Conservation (phyloP, 2,329 filamentous ascomycete species). For the Alternaria conjuncta region DNA sequence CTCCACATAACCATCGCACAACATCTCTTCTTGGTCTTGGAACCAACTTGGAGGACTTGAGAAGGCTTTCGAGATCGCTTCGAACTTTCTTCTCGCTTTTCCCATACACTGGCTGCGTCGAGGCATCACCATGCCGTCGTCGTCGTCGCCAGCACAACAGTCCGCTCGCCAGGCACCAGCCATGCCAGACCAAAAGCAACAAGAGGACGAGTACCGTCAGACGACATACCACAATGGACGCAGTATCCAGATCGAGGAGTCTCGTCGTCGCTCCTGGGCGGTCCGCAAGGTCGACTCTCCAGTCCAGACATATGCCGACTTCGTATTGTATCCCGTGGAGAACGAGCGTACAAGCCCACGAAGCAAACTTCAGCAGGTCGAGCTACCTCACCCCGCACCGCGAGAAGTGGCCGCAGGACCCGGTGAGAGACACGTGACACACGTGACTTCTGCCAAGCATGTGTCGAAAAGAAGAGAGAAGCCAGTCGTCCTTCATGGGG, state of each 20-base stretch:
- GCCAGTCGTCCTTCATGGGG: slow-evolving; percentile 23
- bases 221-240: slow-evolving; percentile 34
- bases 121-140: slow-evolving; percentile 41
- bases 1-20: slow-evolving; percentile 10
- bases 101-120: slow-evolving; percentile 1
- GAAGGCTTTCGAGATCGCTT: slow-evolving; percentile 1
- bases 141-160: slow-evolving; percentile 12
- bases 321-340: slow-evolving; percentile 3
- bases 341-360: neutral
- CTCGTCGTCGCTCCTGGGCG: slow-evolving; percentile 27
- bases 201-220: slow-evolving; percentile 24
- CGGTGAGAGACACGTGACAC: slow-evolving; percentile 11
- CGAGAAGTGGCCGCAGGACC: neutral
- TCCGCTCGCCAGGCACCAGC: neutral
- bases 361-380: neutral
- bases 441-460: slow-evolving; percentile 19
- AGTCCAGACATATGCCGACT: slow-evolving; percentile 5
- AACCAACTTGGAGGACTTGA: slow-evolving; percentile 1
- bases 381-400: neutral
- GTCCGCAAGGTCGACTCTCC: neutral
- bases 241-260: slow-evolving; percentile 32
- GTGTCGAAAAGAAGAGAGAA: slow-evolving; percentile 16
- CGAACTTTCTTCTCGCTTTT: slow-evolving; percentile 6
- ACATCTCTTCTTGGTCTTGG: neutral
- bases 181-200: neutral